Conservation (phyloP, 495 filamentous ascomycete genomes). For the Daldinia bambusicola region DNA sequence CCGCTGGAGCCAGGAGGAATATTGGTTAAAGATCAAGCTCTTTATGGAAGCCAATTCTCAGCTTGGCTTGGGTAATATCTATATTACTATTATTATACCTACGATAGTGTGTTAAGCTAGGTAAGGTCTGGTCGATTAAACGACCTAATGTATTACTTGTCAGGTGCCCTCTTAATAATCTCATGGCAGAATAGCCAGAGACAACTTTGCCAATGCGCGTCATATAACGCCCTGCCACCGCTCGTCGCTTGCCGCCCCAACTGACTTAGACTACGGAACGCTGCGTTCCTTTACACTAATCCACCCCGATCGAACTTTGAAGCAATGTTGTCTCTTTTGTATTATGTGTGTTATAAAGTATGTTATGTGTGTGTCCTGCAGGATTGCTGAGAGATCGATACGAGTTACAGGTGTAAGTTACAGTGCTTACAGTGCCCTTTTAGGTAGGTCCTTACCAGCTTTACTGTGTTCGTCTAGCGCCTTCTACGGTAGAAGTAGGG, state of each 20-base stretch:
- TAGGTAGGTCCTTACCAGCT: conserved; percentile 36
- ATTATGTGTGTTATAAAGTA: conserved; percentile 1
- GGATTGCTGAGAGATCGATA: conserved; percentile 7
- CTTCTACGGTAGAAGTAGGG: conserved; percentile 1
- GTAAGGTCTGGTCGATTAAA: background rate
- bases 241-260: conserved; percentile 21
- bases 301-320: conserved; percentile 7
- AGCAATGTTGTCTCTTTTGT: conserved; percentile 6
- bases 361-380: conserved; percentile 34
- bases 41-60: conserved; percentile 2
- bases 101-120: background rate
- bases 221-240: conserved; percentile 13
- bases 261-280: conserved; percentile 7
- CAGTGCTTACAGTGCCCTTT: conserved; percentile 34
- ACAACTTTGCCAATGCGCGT: conserved; percentile 3
- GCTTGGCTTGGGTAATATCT: background rate
- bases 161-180: background rate
- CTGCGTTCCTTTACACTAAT: conserved; percentile 14
- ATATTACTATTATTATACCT: background rate
- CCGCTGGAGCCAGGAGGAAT: conserved; percentile 24
- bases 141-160: background rate
- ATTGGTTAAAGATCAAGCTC: conserved; percentile 14
- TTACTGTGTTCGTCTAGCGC: conserved; percentile 7
- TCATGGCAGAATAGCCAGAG: conserved; percentile 2
- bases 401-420: conserved; percentile 1